phyloP scores from a whole-genome alignment of 1,284 basidiomycete species.

The Coriolopsis trogii region DNA sequence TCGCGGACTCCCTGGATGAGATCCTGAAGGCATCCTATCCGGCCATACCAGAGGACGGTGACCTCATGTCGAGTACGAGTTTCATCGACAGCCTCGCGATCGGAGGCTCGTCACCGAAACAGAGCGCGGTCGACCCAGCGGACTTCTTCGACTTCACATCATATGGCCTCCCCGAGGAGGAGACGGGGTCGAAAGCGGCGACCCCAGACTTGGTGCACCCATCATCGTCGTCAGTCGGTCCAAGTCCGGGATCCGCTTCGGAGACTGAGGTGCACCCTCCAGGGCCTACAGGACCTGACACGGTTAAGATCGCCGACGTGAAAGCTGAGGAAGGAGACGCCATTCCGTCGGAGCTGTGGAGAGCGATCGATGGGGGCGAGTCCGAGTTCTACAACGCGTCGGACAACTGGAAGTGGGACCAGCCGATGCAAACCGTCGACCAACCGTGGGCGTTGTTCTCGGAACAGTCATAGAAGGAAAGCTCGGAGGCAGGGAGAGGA shows the following conservation, averaged over 20 bases:
- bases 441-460: conserved; percentile 72
- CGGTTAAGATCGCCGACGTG: conserved; percentile 31
- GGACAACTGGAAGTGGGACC: conserved; percentile 74
- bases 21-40: conserved; percentile 62
- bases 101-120: conserved; percentile 16
- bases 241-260: conserved; percentile 73
- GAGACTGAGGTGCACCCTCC: conserved; percentile 52
- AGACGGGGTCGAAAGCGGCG: conserved; percentile 54
- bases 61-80: conserved; percentile 20
- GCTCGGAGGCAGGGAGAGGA: background rate
- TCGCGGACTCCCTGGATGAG: conserved; percentile 62
- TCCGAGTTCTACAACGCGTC: conserved; percentile 63
- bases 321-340: conserved; percentile 42
- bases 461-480: conserved; percentile 16
- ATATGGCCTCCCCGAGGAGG: conserved; percentile 57
- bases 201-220: conserved; percentile 74
- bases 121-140: conserved; percentile 24
- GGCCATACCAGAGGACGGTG: conserved; percentile 39
- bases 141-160: conserved; percentile 71
- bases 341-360: conserved; percentile 60
- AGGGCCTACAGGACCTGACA: conserved; percentile 27
- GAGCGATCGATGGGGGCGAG: conserved; percentile 77
- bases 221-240: conserved; percentile 68
- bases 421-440: conserved; percentile 61
- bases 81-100: conserved; percentile 28